phyloP scores from a whole-genome alignment of 805 yeast species.

The Sungouiozyma intestinalis region DNA sequence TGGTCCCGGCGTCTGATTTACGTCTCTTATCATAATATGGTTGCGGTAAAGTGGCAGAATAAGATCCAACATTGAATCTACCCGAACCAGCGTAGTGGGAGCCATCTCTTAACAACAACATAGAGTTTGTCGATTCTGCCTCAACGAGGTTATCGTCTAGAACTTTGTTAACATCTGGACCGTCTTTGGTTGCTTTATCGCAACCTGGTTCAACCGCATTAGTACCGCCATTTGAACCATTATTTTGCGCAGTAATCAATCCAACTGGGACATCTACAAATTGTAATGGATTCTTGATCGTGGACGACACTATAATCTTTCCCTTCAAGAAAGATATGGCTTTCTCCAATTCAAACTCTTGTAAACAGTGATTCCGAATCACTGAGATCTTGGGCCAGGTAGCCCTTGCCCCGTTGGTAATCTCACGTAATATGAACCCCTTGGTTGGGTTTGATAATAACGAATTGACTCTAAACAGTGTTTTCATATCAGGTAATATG shows the following conservation, averaged over 20 bases:
- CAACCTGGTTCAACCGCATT: neutral
- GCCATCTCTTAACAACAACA: conserved; percentile 15
- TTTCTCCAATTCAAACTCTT: conserved; percentile 78
- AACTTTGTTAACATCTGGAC: conserved; percentile 7
- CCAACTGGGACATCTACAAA: conserved; percentile 16
- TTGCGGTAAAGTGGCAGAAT: neutral
- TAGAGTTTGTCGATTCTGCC: conserved; percentile 17
- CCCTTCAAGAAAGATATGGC: conserved; percentile 59
- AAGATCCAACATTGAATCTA: neutral
- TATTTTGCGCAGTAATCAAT: conserved; percentile 10
- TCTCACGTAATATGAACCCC: conserved; percentile 50
- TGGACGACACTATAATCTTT: conserved; percentile 37
- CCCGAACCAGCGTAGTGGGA: conserved; percentile 1
- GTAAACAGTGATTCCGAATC: conserved; percentile 77
- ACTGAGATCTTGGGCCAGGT: conserved; percentile 87
- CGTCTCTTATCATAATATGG: conserved; percentile 11
- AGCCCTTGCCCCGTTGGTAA: conserved; percentile 74
- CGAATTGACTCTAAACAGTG: conserved; percentile 44
- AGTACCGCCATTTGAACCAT: neutral
- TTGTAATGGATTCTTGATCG: conserved; percentile 20
- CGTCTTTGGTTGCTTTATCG: neutral
- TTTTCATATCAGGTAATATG: conserved; percentile 60
- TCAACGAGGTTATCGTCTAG: conserved; percentile 23
- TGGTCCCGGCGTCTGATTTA: conserved; percentile 17
- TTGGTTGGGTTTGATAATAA: conserved; percentile 73